Conservation (phyloP, 2,329 filamentous ascomycete species). For the Cordyceps farinosa region DNA sequence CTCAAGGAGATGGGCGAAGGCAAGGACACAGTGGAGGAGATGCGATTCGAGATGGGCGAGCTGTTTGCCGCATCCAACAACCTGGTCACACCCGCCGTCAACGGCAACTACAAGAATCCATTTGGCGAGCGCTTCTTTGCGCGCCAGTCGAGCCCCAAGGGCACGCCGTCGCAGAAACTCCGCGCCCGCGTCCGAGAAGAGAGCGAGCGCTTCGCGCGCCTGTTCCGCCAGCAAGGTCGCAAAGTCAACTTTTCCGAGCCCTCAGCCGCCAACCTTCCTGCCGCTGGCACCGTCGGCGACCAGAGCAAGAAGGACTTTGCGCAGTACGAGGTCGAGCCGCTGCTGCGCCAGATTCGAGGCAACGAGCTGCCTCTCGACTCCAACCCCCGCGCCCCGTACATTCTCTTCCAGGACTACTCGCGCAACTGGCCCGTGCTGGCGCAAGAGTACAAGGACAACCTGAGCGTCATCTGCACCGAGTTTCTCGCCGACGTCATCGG, state of each 20-base stretch:
- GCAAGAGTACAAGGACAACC: constrained; percentile 52
- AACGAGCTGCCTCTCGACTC: constrained; percentile 52
- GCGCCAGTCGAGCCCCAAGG: constrained; percentile 45
- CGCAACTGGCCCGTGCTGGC: constrained; percentile 51
- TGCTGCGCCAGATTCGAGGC: constrained; percentile 48
- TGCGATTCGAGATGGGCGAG: constrained; percentile 52
- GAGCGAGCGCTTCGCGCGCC: constrained; percentile 46
- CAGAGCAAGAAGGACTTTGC: constrained; percentile 47
- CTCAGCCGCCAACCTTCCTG: constrained; percentile 26
- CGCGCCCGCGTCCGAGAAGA: constrained; percentile 50
- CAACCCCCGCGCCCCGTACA: constrained; percentile 51
- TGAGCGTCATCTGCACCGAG: constrained; percentile 52
- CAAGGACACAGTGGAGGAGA: constrained; percentile 51
- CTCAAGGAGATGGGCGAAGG: constrained; percentile 48
- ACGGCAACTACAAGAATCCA: constrained; percentile 54
- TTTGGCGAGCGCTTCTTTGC: constrained; percentile 50
- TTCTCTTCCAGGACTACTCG: constrained; percentile 52
- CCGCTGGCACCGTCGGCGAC: constrained; percentile 31
- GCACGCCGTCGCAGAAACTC: constrained; percentile 49
- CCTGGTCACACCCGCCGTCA: constrained; percentile 50
- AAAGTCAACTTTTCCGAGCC: constrained; percentile 42
- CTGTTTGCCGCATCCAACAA: constrained; percentile 51
- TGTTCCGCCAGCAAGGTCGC: constrained; percentile 48
- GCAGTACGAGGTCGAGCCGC: constrained; percentile 45
- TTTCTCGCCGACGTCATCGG: constrained; percentile 50